Conservation (phyloP, 257 asterid species). For the Galeopsis tetrahit region DNA sequence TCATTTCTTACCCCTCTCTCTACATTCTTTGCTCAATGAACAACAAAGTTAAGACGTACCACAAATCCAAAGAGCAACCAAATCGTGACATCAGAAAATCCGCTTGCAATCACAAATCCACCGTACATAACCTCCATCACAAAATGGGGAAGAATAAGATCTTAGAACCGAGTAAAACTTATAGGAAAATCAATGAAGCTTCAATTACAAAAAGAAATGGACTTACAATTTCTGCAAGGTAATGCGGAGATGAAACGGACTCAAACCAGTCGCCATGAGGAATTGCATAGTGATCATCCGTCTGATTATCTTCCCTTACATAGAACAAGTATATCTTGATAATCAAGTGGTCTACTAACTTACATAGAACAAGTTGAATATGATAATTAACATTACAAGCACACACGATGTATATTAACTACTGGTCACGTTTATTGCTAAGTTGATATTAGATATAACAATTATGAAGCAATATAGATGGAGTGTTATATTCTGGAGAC, state of each 20-base stretch:
- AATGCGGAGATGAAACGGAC: slow-evolving; percentile 90
- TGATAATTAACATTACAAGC: neutral
- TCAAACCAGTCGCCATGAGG: slow-evolving; percentile 93
- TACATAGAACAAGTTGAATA: neutral
- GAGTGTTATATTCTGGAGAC: neutral
- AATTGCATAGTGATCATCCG: slow-evolving; percentile 53
- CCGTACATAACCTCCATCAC: slow-evolving; percentile 70
- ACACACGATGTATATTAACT: neutral
- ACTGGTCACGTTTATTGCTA: neutral
- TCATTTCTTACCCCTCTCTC: too few species aligned
- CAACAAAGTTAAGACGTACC: slow-evolving; percentile 48
- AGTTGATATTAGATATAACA: neutral
- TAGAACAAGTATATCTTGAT: slow-evolving; percentile 36
- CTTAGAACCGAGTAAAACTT: neutral
- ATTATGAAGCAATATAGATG: too few species aligned
- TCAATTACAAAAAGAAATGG: slow-evolving; percentile 11
- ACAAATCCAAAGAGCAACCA: slow-evolving; percentile 78
- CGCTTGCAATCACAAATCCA: slow-evolving; percentile 80
- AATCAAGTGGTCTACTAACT: neutral
- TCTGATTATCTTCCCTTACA: slow-evolving; percentile 65
- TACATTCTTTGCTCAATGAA: slow-evolving; percentile 4
- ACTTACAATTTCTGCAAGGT: slow-evolving; percentile 88
- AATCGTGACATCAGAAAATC: slow-evolving; percentile 66
- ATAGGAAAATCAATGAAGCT: slow-evolving; percentile 6
- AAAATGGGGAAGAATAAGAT: slow-evolving; percentile 15